Conservation (phyloP, 768 basidiomycete species). For the Cyathus striatus region DNA sequence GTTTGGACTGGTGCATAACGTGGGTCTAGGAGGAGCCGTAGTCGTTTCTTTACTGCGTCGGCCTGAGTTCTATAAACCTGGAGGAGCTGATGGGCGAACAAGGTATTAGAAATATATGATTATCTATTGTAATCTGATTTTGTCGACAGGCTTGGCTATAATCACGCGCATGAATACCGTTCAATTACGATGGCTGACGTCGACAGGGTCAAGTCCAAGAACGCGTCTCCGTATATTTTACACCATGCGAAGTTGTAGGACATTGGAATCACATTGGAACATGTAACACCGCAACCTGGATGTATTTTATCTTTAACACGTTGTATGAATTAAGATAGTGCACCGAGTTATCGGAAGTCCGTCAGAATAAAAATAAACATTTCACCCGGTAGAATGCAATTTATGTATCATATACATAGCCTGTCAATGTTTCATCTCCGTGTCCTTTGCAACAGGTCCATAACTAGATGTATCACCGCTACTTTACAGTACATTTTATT, state of each 20-base stretch:
- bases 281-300: no score
- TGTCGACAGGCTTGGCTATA: slow-evolving; percentile 63
- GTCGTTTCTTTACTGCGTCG: slow-evolving; percentile 73
- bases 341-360: no score
- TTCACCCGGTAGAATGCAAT: no score
- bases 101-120: slow-evolving; percentile 32
- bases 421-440: no score
- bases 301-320: no score
- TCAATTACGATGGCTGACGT: slow-evolving; percentile 60
- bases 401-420: no score
- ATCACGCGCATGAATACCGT: slow-evolving; percentile 67
- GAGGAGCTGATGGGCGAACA: slow-evolving; percentile 61
- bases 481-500: no score
- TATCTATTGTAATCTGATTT: not conserved
- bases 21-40: slow-evolving; percentile 78
- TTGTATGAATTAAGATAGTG: no score
- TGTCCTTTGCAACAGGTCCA: no score
- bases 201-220: slow-evolving; percentile 71
- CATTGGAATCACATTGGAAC: no score
- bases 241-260: slow-evolving; percentile 40
- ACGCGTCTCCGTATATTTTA: slow-evolving; percentile 46
- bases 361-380: no score
- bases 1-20: slow-evolving; percentile 78
- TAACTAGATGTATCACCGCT: no score
- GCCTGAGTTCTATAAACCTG: slow-evolving; percentile 69